Conservation (phyloP, 352 stramenopile species). For the Globisporangium splendens region DNA sequence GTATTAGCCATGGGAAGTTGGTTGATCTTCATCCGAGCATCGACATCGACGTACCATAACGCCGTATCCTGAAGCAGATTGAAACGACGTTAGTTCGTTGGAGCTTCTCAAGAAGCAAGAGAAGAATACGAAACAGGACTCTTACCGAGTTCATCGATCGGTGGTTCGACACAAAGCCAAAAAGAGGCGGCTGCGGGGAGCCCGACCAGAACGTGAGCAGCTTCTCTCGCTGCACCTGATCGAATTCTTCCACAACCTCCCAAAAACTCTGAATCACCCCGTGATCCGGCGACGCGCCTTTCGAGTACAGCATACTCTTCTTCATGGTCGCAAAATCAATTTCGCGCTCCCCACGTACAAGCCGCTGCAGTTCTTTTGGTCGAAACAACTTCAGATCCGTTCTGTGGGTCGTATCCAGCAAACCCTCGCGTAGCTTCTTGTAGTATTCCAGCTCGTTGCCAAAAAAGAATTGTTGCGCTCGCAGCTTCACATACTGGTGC, state of each 20-base stretch:
- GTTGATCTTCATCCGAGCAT: constrained; percentile 31
- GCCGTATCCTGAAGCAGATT: constrained; percentile 40
- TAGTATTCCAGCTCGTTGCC: constrained; percentile 50
- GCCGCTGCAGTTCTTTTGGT: constrained; percentile 41
- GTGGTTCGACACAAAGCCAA: constrained; percentile 61
- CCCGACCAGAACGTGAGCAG: constrained; percentile 80
- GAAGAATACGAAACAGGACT: not conserved
- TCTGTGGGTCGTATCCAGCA: constrained; percentile 49
- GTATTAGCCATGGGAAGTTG: constrained; percentile 75
- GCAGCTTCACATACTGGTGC: constrained; percentile 49
- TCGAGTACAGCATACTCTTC: constrained; percentile 55
- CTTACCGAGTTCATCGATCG: constrained; percentile 55
- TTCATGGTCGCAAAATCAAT: constrained; percentile 60
- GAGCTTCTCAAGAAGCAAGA: not conserved
- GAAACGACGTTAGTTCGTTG: too few relatives aligned
- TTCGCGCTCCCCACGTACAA: constrained; percentile 41
- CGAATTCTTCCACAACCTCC: constrained; percentile 57
- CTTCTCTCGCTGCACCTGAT: constrained; percentile 44
- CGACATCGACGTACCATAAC: constrained; percentile 72
- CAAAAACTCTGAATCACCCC: constrained; percentile 58
- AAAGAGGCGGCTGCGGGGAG: constrained; percentile 59
- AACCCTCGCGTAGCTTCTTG: constrained; percentile 55
- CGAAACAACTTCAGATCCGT: constrained; percentile 60
- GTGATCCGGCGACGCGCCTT: constrained; percentile 33
- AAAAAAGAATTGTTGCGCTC: constrained; percentile 64